A percentile compares a stretch with the other conserved stretches of the same genome.
These are phyloP conservation scores for Blyttiomyces sp. DNA, from an alignment of 371 early-diverging fungal species.

Conservation along the genomic window DNA sequence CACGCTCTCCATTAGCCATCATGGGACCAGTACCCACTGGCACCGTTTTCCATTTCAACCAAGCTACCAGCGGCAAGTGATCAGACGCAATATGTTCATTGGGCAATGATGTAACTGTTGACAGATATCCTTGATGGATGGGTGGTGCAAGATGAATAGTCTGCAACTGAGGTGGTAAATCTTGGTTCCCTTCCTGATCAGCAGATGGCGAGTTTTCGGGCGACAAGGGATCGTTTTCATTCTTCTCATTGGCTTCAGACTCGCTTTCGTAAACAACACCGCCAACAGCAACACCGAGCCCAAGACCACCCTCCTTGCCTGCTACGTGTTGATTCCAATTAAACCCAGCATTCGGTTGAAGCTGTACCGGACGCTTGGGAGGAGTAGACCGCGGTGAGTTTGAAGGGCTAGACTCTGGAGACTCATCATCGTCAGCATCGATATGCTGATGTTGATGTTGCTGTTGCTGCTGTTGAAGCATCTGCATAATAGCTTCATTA, in stretches of 20 bases:
- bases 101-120: conserved; percentile 12
- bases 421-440: not conserved
- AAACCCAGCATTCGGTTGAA: too few relatives aligned
- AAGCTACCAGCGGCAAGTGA: conserved; percentile 22
- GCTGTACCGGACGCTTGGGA: not conserved
- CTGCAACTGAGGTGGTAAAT: not conserved
- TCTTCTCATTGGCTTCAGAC: not conserved
- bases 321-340: not conserved
- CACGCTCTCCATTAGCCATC: too few relatives aligned
- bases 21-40: conserved; percentile 20
- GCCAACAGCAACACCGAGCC: not conserved
- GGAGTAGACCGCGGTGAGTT: not conserved
- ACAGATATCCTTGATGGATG: conserved; percentile 13
- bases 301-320: not conserved
- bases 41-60: conserved; percentile 29
- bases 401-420: not conserved
- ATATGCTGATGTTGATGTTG: too few relatives aligned
- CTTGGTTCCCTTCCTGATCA: not conserved
- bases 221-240: not conserved
- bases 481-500: not conserved
- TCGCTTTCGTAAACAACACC: not conserved
- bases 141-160: not conserved
- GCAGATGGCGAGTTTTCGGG: not conserved
- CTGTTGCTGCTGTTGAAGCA: too few relatives aligned
- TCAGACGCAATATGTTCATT: conserved; percentile 17